Conservation (phyloP, 2,329 filamentous ascomycete genomes). For the Pseudogymnoascus pannorum region DNA sequence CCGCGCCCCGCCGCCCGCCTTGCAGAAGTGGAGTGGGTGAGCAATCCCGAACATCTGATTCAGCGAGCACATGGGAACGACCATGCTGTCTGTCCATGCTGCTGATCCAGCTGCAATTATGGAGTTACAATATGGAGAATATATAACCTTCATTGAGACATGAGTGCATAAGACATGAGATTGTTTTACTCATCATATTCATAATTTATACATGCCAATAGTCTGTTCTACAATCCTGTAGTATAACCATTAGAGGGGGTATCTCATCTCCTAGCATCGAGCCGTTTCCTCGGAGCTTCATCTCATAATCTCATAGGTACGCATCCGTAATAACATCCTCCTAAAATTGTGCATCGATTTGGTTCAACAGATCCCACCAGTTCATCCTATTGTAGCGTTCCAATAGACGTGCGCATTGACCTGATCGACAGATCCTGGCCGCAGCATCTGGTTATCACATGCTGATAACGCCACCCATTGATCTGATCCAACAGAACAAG, state of each 20-base stretch:
- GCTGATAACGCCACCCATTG: not conserved
- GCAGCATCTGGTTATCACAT: not conserved
- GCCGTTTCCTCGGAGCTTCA: not conserved
- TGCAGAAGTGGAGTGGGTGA: conserved; percentile 8
- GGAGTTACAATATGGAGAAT: not conserved
- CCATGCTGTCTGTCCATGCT: not conserved
- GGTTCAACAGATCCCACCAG: not conserved
- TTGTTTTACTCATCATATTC: not conserved
- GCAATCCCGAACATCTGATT: conserved; percentile 5
- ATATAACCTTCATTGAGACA: not conserved
- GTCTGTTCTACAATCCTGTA: not conserved
- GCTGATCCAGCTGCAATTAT: not conserved
- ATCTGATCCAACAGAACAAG: not conserved
- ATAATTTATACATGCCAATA: not conserved
- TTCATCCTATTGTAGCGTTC: not conserved
- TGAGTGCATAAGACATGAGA: not conserved
- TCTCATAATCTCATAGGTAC: not conserved
- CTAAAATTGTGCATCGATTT: not conserved
- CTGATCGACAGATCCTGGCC: not conserved
- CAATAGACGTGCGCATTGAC: not conserved
- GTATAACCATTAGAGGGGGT: not conserved
- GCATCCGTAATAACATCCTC: not conserved
- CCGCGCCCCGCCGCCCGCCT: not conserved
- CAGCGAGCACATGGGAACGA: conserved; percentile 3
- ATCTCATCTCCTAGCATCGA: not conserved